Base-by-base conservation (phyloP, 371 early-diverging fungal species). In the Mucor indicus region DNA sequence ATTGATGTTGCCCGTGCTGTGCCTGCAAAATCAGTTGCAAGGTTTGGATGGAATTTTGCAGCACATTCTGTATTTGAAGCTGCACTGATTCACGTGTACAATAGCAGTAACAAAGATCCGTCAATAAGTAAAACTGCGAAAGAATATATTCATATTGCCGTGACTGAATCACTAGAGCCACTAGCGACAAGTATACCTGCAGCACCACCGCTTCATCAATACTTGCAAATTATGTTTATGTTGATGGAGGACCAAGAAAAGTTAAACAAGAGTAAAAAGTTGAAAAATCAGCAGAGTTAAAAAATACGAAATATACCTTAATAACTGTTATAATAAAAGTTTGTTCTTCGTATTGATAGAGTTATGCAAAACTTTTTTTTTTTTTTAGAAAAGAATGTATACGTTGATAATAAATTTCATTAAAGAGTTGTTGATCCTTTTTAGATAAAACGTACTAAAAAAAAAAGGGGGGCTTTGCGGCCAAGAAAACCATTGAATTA, bases 1-100 rank as follows among this genome's bases (percentile, higher is more conserved):
- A 67, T 80, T 35, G 75, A 79, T 48, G 62, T 81, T 42, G 80
- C 80, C 9, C 53, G 69, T 4, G 38, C 49, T 12, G 50, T 67
- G n/a, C 63, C 67, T 1, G 31, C 36, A 11, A 46, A 50, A n/a
- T 52, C 59, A 12, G 59, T 65, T 31, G 42, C 57, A 9, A 60
- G 55, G 16, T 75, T 68, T 46, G 71, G 75, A 11, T 68, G 69
- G 69, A 73, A 71, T 24, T 71, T 66, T 38, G 54, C 69, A 13
- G 73, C 52, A 0, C 71, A 71, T 50, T 61, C 75, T 17, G 55
- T 71, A 5, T 71, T 60, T 49, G 66, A 69, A 32, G 71, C 75
- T 1, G 54, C 63, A 1, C 45, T 75, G 22, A 66, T 75, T 13
- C 75, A 75, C 50, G 52, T 71, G 1, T 75, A 66, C 37, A 64